Conservation (phyloP, 108 stramenopile genomes). For the Phaeodactylum tricornutum region DNA sequence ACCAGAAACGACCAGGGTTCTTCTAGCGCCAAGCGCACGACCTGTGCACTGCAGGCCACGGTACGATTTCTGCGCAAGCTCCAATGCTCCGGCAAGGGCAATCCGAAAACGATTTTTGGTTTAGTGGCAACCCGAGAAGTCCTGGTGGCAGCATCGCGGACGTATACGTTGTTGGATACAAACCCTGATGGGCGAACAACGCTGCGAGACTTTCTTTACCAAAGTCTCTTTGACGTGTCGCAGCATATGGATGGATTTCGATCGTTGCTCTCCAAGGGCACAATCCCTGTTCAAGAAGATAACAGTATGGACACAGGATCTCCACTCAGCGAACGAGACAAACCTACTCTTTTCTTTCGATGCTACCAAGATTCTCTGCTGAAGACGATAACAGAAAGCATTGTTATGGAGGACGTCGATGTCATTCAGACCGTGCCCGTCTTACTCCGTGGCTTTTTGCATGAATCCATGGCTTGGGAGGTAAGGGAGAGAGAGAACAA, state of each 20-base stretch:
- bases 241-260: slow-evolving; percentile 74
- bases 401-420: background rate
- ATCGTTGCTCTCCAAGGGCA: slow-evolving; percentile 11
- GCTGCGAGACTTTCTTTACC: background rate
- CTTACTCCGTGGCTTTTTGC: background rate
- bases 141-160: background rate
- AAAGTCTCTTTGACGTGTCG: slow-evolving; percentile 30
- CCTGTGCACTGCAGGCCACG: background rate
- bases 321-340: no score
- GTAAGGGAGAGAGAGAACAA: slow-evolving; percentile 1
- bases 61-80: background rate
- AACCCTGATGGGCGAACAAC: background rate
- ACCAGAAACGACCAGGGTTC: no score
- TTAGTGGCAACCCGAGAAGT: background rate
- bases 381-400: background rate
- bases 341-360: slow-evolving; percentile 10
- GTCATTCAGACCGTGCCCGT: background rate
- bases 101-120: slow-evolving; percentile 2
- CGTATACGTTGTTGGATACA: background rate
- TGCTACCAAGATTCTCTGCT: slow-evolving; percentile 38
- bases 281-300: background rate
- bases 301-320: no score
- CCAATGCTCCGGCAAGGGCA: background rate
- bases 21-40: background rate
- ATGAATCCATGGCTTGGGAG: background rate